These are phyloP conservation scores for Eucalyptus victrix DNA, from an alignment of 345 rosid genomes.

Conservation along the genomic window DNA sequence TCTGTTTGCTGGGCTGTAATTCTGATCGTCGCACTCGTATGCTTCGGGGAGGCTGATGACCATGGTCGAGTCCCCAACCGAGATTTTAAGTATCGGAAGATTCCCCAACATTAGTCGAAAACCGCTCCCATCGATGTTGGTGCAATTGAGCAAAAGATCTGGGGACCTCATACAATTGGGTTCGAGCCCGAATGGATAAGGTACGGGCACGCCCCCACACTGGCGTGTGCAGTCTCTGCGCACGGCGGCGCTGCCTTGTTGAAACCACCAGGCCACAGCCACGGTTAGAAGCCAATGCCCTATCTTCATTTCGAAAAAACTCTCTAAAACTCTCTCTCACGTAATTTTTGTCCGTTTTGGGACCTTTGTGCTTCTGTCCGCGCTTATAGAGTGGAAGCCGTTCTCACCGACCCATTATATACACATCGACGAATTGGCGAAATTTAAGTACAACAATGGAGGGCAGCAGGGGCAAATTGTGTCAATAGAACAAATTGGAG, in stretches of 20 bases:
- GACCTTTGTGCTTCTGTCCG: neutral
- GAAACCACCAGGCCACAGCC: neutral
- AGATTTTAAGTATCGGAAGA: neutral
- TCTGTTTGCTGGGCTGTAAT: rapidly evolving
- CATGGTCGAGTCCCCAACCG: neutral
- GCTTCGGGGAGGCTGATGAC: neutral
- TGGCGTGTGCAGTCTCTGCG: rapidly evolving
- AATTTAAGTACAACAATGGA: neutral
- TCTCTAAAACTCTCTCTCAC: neutral
- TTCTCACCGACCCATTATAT: neutral
- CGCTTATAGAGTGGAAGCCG: neutral
- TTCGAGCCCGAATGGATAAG: neutral
- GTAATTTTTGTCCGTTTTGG: neutral
- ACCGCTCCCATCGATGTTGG: neutral
- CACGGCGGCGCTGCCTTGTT: neutral
- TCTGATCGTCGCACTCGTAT: neutral
- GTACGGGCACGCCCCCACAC: neutral
- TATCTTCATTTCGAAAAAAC: neutral
- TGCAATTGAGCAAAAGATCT: neutral
- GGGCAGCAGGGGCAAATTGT: neutral
- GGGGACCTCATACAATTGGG: rapidly evolving
- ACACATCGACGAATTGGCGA: neutral
- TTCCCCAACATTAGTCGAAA: rapidly evolving
- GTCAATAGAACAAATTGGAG: neutral
- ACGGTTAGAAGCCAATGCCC: neutral